Percentiles rank a stretch among this genome's conserved stretches.
Conservation (phyloP, 345 rosid species). For the Salix caprea region DNA sequence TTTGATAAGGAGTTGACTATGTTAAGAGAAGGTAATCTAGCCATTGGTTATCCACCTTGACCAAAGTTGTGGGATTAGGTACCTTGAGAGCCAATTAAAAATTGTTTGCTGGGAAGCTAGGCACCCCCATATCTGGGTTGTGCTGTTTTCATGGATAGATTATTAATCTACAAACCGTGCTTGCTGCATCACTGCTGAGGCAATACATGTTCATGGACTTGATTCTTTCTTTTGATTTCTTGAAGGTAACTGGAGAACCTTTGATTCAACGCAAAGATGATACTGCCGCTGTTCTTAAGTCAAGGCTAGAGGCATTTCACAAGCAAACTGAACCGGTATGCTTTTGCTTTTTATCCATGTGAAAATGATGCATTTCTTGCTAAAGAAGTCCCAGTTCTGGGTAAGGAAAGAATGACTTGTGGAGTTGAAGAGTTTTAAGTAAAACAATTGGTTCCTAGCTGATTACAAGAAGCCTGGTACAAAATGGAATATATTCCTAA, state of each 20-base stretch:
- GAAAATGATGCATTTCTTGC: neutral
- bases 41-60: neutral
- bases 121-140: neutral
- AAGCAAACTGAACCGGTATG: slow-evolving; percentile 82
- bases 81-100: neutral
- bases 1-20: neutral
- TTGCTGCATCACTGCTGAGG: neutral
- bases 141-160: neutral
- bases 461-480: no score
- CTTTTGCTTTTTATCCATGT: neutral
- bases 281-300: slow-evolving; percentile 78
- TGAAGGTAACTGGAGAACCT: slow-evolving; percentile 82
- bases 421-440: no score
- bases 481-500: no score
- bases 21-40: neutral
- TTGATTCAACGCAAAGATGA: slow-evolving; percentile 93
- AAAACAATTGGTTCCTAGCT: no score
- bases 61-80: neutral
- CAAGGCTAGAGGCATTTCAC: slow-evolving; percentile 87
- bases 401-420: no score
- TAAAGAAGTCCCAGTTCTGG: neutral
- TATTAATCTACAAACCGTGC: neutral
- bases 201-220: neutral
- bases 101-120: neutral
- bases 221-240: slow-evolving; percentile 5